phyloP scores from a whole-genome alignment of 192 early-diverging fungal species.

The Neocallimastix lanati region DNA sequence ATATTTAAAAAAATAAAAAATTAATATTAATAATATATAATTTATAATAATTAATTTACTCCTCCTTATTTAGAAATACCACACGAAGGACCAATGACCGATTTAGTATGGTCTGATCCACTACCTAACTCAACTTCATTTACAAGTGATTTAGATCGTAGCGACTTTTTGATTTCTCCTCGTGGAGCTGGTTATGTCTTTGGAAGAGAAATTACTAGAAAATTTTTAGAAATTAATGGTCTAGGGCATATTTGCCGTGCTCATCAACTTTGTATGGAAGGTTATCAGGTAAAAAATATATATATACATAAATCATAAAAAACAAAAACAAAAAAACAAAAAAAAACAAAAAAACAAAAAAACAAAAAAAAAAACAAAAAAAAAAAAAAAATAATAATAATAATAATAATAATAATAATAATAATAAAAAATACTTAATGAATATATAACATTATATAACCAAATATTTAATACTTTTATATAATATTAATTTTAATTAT shows the following conservation, averaged over 20 bases:
- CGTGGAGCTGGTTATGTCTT: conserved; percentile 77
- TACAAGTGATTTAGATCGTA: conserved; percentile 3
- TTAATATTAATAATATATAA: too few species aligned
- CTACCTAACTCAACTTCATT: conserved; percentile 8
- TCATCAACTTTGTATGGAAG: conserved; percentile 78
- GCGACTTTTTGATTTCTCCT: conserved; percentile 66
- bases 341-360: background rate
- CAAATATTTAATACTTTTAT: too few species aligned
- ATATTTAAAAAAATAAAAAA: too few species aligned
- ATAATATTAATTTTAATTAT: too few species aligned
- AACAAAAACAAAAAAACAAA: too few species aligned
- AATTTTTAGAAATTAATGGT: conserved; percentile 58
- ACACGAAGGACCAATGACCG: conserved; percentile 87
- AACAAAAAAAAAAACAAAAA: too few species aligned
- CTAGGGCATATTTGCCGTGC: conserved; percentile 68
- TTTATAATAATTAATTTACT: too few species aligned
- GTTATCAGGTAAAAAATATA: conserved; percentile 36
- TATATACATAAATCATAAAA: background rate
- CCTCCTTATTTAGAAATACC: conserved; percentile 71
- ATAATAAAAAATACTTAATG: too few species aligned
- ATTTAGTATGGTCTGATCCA: conserved; percentile 84
- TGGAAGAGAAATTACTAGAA: conserved; percentile 54
- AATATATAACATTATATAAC: too few species aligned
- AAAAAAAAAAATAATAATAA: too few species aligned
- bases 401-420: too few species aligned